A percentile compares a stretch with the other conserved stretches of the same genome.
These are phyloP conservation scores for Taphrina betulina DNA, from an alignment of 1,139 yeast genomes.

Conservation along the genomic window DNA sequence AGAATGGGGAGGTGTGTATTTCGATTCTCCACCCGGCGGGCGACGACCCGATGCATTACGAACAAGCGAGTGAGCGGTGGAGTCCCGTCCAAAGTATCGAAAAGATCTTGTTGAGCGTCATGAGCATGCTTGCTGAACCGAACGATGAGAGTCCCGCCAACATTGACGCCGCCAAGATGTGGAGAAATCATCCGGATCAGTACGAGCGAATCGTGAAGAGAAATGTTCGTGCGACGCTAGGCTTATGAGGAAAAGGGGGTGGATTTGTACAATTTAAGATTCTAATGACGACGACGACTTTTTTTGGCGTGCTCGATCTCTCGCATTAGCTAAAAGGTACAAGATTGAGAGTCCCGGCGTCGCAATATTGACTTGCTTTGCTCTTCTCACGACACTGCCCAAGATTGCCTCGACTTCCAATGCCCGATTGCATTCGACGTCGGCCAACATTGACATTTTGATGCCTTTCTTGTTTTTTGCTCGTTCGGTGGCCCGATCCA, in stretches of 20 bases:
- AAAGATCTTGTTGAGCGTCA: slow-evolving; percentile 84
- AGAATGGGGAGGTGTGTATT: slow-evolving; percentile 93
- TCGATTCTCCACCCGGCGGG: slow-evolving; percentile 95
- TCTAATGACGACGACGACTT: too few relatives aligned
- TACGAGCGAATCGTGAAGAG: slow-evolving; percentile 63
- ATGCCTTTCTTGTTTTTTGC: slow-evolving; percentile 65
- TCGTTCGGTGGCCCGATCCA: slow-evolving; percentile 48
- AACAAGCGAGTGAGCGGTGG: slow-evolving; percentile 94
- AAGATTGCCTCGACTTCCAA: slow-evolving; percentile 68
- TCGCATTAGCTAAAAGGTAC: slow-evolving; percentile 43
- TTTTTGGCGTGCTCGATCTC: too few relatives aligned
- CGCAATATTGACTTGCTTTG: slow-evolving; percentile 53
- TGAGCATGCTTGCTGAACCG: slow-evolving; percentile 96
- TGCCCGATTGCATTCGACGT: slow-evolving; percentile 63
- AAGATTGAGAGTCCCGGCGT: slow-evolving; percentile 58
- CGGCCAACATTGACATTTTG: slow-evolving; percentile 61
- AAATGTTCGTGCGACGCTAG: slow-evolving; percentile 67
- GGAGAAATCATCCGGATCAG: slow-evolving; percentile 77
- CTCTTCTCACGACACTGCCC: slow-evolving; percentile 66
- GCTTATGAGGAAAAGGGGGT: slow-evolving; percentile 47
- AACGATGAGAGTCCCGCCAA: slow-evolving; percentile 96
- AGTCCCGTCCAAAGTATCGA: slow-evolving; percentile 96
- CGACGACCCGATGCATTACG: slow-evolving; percentile 94
- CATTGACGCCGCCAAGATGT: slow-evolving; percentile 90
- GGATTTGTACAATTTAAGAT: too few relatives aligned